Percentiles rank a stretch among this genome's conserved stretches.
Conservation (phyloP, 75 land plant species). For the Sequoiadendron giganteum region DNA sequence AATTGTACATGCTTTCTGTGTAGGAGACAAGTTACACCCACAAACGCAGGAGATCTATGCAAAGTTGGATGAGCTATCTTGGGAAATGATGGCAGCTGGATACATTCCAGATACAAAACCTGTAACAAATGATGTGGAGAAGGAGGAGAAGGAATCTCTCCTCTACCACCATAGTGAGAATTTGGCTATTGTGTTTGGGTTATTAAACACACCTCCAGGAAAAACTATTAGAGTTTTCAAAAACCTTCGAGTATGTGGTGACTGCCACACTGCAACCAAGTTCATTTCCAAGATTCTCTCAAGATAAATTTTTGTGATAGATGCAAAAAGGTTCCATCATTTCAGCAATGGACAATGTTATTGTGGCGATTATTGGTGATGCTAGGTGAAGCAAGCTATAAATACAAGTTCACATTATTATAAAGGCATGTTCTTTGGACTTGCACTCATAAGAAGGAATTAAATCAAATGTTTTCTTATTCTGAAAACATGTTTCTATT, state of each 20-base stretch:
- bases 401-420: not conserved
- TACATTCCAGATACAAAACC: constrained; percentile 16
- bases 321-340: constrained; percentile 8
- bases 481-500: not conserved
- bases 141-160: constrained; percentile 20
- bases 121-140: constrained; percentile 16
- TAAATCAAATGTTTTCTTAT: not conserved
- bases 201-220: constrained; percentile 14
- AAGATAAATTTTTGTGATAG: constrained; percentile 12
- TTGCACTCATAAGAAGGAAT: not conserved
- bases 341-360: constrained; percentile 3
- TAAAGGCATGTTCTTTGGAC: not conserved
- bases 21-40: constrained; percentile 29
- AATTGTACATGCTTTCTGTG: constrained; percentile 24
- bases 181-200: constrained; percentile 30
- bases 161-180: constrained; percentile 33
- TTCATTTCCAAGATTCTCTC: constrained; percentile 11
- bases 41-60: constrained; percentile 17
- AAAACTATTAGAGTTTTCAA: constrained; percentile 20
- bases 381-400: not conserved
- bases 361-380: constrained; percentile 10
- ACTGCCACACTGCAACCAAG: constrained; percentile 17
- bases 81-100: constrained; percentile 16
- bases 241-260: constrained; percentile 14
- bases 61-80: constrained; percentile 19